A percentile compares a stretch with the other conserved stretches of the same genome.
These are phyloP conservation scores for Plantago major DNA, from an alignment of 257 asterid species.

Conservation along the genomic window DNA sequence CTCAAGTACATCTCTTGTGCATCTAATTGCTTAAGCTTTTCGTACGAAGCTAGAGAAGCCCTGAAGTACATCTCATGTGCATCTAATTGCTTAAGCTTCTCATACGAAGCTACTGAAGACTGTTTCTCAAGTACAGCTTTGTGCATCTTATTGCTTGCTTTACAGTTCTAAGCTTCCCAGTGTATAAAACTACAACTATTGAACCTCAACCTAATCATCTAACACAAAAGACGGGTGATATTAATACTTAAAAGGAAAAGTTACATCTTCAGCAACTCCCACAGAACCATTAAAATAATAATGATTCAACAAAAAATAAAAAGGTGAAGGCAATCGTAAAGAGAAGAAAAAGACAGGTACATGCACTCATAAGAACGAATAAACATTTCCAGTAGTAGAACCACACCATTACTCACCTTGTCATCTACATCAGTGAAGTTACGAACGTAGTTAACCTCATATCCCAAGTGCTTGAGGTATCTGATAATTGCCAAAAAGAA, in stretches of 20 bases:
- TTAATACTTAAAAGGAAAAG: background rate
- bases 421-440: conserved; percentile 98
- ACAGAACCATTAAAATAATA: background rate
- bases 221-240: background rate
- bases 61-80: too few relatives aligned
- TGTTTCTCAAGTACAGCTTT: conserved; percentile 6
- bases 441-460: conserved; percentile 87
- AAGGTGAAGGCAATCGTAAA: background rate
- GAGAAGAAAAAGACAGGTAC: background rate
- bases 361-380: conserved; percentile 5
- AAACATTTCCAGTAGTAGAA: conserved; percentile 1
- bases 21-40: too few relatives aligned
- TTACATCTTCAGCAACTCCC: conserved; percentile 4
- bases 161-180: too few relatives aligned
- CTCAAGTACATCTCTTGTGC: too few relatives aligned
- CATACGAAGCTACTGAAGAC: background rate
- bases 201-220: background rate
- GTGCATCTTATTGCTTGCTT: background rate
- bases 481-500: conserved; percentile 57
- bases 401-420: conserved; percentile 44
- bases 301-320: background rate
- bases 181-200: background rate
- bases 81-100: too few relatives aligned
- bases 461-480: conserved; percentile 83
- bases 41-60: background rate